Evolutionary conservation across 345 rosid species (phyloP).

Genomic region (Leavenworthia alabamica): DNA sequence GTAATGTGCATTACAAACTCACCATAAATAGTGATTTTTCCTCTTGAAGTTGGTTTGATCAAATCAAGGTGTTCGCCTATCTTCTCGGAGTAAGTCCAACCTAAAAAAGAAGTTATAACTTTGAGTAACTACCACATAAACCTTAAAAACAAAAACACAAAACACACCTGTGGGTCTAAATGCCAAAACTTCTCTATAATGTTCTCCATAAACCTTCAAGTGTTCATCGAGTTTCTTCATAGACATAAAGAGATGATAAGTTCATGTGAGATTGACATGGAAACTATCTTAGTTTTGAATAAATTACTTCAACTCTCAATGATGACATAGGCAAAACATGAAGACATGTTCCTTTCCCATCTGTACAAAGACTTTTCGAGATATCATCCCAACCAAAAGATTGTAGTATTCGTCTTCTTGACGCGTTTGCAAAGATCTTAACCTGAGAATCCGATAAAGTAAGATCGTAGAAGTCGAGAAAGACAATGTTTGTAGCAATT

Average conservation of each 20-base stretch:
- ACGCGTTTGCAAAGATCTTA: conserved; percentile 55
- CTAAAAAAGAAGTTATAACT: conserved; percentile 29
- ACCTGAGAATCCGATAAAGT: conserved; percentile 33
- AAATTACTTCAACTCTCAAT: conserved; percentile 46
- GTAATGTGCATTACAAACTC: conserved; percentile 21
- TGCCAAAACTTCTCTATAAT: conserved; percentile 51
- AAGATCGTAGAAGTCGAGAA: background rate
- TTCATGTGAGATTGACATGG: background rate
- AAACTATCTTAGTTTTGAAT: conserved; percentile 11
- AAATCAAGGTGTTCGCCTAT: conserved; percentile 52
- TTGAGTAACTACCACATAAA: background rate
- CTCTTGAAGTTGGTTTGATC: conserved; percentile 54
- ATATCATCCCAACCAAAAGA: conserved; percentile 69
- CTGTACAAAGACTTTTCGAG: conserved; percentile 43
- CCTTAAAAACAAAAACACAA: background rate
- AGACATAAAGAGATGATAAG: background rate
- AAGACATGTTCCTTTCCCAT: conserved; percentile 58
- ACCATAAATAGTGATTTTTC: conserved; percentile 68
- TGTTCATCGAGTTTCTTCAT: conserved; percentile 48
- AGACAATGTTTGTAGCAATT: background rate
- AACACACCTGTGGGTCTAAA: conserved; percentile 71
- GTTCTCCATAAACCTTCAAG: conserved; percentile 40
- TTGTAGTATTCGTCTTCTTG: conserved; percentile 55
- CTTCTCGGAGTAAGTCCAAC: conserved; percentile 72
- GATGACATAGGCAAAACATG: conserved; percentile 74